These are phyloP conservation scores for Neurospora terricola DNA, from an alignment of 495 filamentous ascomycete species.

Conservation along the genomic window DNA sequence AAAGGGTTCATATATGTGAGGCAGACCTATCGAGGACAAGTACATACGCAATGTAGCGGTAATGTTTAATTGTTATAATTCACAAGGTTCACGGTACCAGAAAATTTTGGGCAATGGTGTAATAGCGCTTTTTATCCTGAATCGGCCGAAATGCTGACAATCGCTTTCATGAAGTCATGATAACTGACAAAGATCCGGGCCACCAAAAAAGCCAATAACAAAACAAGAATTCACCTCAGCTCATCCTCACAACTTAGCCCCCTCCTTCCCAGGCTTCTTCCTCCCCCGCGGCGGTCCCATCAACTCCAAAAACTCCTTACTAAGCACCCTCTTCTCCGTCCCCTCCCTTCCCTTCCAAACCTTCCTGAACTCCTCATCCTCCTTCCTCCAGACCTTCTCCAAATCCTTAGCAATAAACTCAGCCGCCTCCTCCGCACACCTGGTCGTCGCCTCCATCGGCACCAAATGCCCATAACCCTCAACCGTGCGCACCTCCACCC, in stretches of 20 bases:
- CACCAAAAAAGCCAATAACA: too few species aligned
- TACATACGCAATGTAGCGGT: not conserved
- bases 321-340: constrained; percentile 47
- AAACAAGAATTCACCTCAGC: too few species aligned
- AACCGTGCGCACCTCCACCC: constrained; percentile 60
- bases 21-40: too few species aligned
- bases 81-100: not conserved
- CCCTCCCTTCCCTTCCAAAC: constrained; percentile 38
- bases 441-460: constrained; percentile 65
- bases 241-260: not conserved
- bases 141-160: not conserved
- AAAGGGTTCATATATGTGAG: too few species aligned
- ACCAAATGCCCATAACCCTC: constrained; percentile 69
- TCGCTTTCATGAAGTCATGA: not conserved
- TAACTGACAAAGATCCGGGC: not conserved
- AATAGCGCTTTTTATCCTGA: not conserved
- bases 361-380: constrained; percentile 49
- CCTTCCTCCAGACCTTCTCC: constrained; percentile 45
- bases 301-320: constrained; percentile 19
- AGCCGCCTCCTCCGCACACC: constrained; percentile 52
- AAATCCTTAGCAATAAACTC: constrained; percentile 56
- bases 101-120: not conserved
- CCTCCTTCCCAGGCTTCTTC: not conserved
- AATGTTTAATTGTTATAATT: not conserved
- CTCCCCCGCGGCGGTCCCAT: constrained; percentile 4